A percentile compares a stretch with the other conserved stretches of the same genome.
phyloP scores from a whole-genome alignment of 495 filamentous ascomycete genomes.

The Polyplosphaeria fusca region DNA sequence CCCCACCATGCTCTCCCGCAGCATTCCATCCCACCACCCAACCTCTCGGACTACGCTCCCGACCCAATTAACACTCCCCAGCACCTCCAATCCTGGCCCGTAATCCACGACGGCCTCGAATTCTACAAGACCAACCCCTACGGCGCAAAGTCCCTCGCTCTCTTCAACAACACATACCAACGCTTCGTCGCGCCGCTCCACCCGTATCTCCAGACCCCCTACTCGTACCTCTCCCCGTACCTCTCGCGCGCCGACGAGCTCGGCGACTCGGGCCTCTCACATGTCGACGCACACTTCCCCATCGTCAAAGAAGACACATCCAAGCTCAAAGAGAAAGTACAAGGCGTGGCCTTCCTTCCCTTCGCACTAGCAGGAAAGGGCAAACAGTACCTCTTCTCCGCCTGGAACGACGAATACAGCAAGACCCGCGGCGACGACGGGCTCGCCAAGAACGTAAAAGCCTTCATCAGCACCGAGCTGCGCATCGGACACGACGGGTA shows the following conservation, averaged over 20 bases:
- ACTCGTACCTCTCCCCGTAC: conserved; percentile 76
- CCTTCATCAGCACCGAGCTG: conserved; percentile 68
- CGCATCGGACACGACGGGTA: conserved; percentile 67
- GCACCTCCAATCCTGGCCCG: conserved; percentile 83
- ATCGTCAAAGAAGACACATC: conserved; percentile 82
- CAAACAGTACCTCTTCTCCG: conserved; percentile 69
- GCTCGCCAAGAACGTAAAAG: conserved; percentile 66
- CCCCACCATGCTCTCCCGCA: neutral
- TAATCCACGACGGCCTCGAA: conserved; percentile 73
- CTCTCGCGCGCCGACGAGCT: conserved; percentile 74
- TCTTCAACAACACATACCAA: conserved; percentile 65
- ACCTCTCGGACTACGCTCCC: too few relatives aligned
- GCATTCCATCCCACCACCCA: too few relatives aligned
- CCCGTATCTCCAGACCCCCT: conserved; percentile 73
- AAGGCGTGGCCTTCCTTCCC: conserved; percentile 63
- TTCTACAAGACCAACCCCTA: conserved; percentile 75
- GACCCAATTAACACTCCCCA: conserved; percentile 44
- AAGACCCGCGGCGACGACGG: conserved; percentile 67
- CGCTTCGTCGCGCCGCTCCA: conserved; percentile 68
- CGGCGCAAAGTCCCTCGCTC: conserved; percentile 74
- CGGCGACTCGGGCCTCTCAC: conserved; percentile 68
- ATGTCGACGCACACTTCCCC: conserved; percentile 77
- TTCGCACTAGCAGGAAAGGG: conserved; percentile 62
- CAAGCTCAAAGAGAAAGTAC: conserved; percentile 66
- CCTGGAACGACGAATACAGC: conserved; percentile 71